Conservation (phyloP, 345 rosid genomes). For the Lagerstroemia speciosa region DNA sequence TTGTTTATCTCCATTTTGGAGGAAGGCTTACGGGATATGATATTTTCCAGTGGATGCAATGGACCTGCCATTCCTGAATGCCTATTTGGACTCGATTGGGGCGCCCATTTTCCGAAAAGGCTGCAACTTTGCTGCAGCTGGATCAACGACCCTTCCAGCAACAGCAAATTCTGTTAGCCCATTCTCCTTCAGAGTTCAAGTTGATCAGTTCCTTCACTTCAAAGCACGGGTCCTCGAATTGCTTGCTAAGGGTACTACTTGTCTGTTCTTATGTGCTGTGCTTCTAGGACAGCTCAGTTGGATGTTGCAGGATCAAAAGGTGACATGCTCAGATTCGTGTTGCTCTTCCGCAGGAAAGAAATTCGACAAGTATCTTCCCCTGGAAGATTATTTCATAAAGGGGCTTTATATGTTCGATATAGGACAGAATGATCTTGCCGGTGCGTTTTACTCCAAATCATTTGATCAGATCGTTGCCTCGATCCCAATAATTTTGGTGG, state of each 20-base stretch:
- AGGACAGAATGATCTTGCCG: slow-evolving; percentile 95
- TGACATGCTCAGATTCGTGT: neutral
- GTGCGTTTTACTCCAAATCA: slow-evolving; percentile 86
- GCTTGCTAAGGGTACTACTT: slow-evolving; percentile 37
- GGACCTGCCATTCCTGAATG: slow-evolving; percentile 82
- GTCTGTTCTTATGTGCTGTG: neutral
- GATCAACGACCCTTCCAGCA: slow-evolving; percentile 68
- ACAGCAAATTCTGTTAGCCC: slow-evolving; percentile 68
- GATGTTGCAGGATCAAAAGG: neutral
- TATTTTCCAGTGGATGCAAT: slow-evolving; percentile 72
- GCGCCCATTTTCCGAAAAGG: slow-evolving; percentile 70
- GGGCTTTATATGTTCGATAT: slow-evolving; percentile 86
- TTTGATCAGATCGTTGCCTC: slow-evolving; percentile 69
- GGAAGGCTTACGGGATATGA: neutral
- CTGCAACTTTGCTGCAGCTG: slow-evolving; percentile 91
- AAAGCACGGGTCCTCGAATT: slow-evolving; percentile 61
- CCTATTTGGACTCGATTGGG: slow-evolving; percentile 82
- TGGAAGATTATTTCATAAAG: slow-evolving; percentile 49
- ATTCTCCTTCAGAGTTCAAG: slow-evolving; percentile 68
- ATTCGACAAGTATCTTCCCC: slow-evolving; percentile 50
- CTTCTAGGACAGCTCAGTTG: neutral
- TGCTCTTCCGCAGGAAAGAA: slow-evolving; percentile 34
- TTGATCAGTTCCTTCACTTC: slow-evolving; percentile 73
- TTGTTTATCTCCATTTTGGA: neutral
- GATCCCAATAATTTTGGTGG: slow-evolving; percentile 53